These are phyloP conservation scores for Aechmea fasciata DNA, from an alignment of 176 grass and related monocot genomes.

Conservation along the genomic window DNA sequence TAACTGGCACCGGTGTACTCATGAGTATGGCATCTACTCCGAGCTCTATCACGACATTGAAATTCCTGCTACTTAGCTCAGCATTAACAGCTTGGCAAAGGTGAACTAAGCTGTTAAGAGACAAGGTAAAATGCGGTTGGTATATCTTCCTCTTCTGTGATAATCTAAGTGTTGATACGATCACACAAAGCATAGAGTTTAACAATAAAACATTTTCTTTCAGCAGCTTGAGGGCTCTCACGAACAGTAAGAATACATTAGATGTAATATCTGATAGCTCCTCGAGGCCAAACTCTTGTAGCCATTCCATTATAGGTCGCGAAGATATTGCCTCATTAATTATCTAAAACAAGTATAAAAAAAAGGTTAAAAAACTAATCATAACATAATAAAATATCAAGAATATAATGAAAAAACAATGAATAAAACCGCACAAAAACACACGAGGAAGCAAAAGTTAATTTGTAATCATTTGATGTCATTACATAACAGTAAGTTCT, in stretches of 20 bases:
- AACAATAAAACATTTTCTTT: slow-evolving; percentile 47
- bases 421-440: background rate
- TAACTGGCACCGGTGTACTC: slow-evolving; percentile 50
- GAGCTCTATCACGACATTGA: slow-evolving; percentile 41
- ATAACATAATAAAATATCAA: slow-evolving; percentile 7
- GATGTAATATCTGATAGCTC: slow-evolving; percentile 64
- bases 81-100: slow-evolving; percentile 48
- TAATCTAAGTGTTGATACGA: slow-evolving; percentile 63
- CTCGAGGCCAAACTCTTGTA: slow-evolving; percentile 74
- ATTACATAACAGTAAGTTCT: no score
- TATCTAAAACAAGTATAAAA: slow-evolving; percentile 42
- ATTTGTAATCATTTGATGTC: background rate
- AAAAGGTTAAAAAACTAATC: slow-evolving; percentile 15
- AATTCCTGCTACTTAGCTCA: slow-evolving; percentile 40
- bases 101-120: slow-evolving; percentile 49
- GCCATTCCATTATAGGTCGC: slow-evolving; percentile 53
- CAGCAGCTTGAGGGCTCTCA: slow-evolving; percentile 35
- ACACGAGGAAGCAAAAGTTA: background rate
- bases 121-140: slow-evolving; percentile 82
- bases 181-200: slow-evolving; percentile 53
- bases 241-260: slow-evolving; percentile 40
- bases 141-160: slow-evolving; percentile 92
- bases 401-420: background rate
- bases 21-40: slow-evolving; percentile 58
- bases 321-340: slow-evolving; percentile 47